Evolutionary conservation across 2,329 filamentous ascomycete species (phyloP).

Genomic region (Verticillium dahliae): DNA sequence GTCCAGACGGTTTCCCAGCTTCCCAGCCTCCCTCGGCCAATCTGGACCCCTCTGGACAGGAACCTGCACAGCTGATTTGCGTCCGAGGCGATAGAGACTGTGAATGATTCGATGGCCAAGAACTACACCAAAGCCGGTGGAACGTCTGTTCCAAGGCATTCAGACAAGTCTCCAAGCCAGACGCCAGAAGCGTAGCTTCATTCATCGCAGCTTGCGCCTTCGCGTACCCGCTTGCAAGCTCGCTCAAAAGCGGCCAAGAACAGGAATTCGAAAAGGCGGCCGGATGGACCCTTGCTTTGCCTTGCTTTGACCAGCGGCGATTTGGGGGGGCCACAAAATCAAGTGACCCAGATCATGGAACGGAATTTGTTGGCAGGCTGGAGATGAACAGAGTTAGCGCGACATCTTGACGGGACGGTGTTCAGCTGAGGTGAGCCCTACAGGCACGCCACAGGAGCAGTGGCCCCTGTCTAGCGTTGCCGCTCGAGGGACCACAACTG

Average conservation of each 20-base stretch:
- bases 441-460: constrained; percentile 12
- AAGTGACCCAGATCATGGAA: constrained; percentile 13
- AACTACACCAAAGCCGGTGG: not conserved
- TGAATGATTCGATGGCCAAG: not conserved
- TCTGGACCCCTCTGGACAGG: not conserved
- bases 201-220: not conserved
- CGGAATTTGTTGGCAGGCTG: constrained; percentile 16
- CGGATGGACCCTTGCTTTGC: not conserved
- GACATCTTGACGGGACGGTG: constrained; percentile 16
- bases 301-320: not conserved
- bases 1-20: not conserved
- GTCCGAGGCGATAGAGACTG: not conserved
- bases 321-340: not conserved
- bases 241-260: too few species aligned
- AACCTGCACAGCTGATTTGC: not conserved
- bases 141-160: not conserved
- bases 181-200: not conserved
- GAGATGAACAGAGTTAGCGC: not conserved
- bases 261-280: not conserved
- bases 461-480: constrained; percentile 12
- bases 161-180: not conserved
- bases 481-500: constrained; percentile 2
- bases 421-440: constrained; percentile 34
- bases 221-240: too few species aligned
- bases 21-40: not conserved